Conservation (phyloP, 371 early-diverging fungal genomes). For the Capniomyces stellatus region DNA sequence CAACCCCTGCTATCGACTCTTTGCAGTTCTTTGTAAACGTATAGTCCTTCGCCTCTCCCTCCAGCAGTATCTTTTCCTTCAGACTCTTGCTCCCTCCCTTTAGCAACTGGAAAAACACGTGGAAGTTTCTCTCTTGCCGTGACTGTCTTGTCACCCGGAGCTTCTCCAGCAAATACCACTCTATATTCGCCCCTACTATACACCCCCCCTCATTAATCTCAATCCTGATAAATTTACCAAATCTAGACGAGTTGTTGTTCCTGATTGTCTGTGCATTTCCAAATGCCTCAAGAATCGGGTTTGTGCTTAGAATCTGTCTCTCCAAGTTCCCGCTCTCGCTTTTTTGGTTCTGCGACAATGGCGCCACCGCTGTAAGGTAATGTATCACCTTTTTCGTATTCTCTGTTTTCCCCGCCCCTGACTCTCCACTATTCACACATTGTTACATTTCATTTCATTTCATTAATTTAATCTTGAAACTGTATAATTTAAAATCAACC, state of each 20-base stretch:
- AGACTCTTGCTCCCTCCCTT: constrained; percentile 54
- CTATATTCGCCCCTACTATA: constrained; percentile 94
- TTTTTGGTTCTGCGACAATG: constrained; percentile 7
- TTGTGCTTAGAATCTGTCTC: constrained; percentile 88
- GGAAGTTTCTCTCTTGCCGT: constrained; percentile 88
- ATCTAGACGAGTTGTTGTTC: constrained; percentile 99
- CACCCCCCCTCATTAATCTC: constrained; percentile 76
- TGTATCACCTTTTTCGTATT: constrained; percentile 99
- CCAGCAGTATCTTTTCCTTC: constrained; percentile 52
- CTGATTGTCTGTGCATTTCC: constrained; percentile 99
- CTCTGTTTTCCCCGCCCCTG: constrained; percentile 99
- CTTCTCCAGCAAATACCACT: constrained; percentile 96
- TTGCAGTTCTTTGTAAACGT: constrained; percentile 60
- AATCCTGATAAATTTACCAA: constrained; percentile 99
- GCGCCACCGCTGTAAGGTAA: constrained; percentile 83
- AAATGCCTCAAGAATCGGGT: constrained; percentile 98
- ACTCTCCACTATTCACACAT: constrained; percentile 82
- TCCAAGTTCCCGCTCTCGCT: constrained; percentile 46
- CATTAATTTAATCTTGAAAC: too few species aligned
- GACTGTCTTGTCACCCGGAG: constrained; percentile 92
- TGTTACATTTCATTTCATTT: neutral
- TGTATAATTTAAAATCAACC: too few species aligned
- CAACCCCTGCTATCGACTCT: constrained; percentile 81
- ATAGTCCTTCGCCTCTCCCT: constrained; percentile 60
- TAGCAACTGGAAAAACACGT: constrained; percentile 96